These are phyloP conservation scores for Chlorencoelia australis DNA, from an alignment of 2,329 filamentous ascomycete species.

Conservation along the genomic window DNA sequence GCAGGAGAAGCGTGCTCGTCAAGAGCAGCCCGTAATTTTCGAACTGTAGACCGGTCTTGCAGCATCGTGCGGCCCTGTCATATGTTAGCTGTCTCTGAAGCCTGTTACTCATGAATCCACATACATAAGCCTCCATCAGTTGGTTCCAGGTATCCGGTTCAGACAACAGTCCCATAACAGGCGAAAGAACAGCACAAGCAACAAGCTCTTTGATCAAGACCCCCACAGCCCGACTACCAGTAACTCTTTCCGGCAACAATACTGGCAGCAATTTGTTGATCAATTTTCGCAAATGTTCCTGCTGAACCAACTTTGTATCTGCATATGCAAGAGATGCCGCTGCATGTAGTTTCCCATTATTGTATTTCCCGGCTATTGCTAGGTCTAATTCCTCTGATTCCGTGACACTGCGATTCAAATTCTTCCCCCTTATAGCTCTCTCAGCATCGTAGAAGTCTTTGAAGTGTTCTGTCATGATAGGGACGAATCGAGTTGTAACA, in stretches of 20 bases:
- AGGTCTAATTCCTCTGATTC: slow-evolving; percentile 94
- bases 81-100: slow-evolving; percentile 8
- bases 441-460: slow-evolving; percentile 89
- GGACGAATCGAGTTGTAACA: slow-evolving; percentile 71
- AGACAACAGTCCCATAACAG: slow-evolving; percentile 67
- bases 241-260: slow-evolving; percentile 62
- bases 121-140: slow-evolving; percentile 73
- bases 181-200: slow-evolving; percentile 81
- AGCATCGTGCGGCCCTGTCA: slow-evolving; percentile 65
- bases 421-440: slow-evolving; percentile 72
- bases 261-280: slow-evolving; percentile 61
- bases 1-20: slow-evolving; percentile 88
- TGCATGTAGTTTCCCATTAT: slow-evolving; percentile 76
- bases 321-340: slow-evolving; percentile 76
- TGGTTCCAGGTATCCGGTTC: slow-evolving; percentile 98
- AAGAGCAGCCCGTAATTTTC: slow-evolving; percentile 79
- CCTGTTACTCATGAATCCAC: slow-evolving; percentile 8
- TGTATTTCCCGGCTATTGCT: slow-evolving; percentile 91
- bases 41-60: slow-evolving; percentile 90
- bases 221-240: slow-evolving; percentile 70
- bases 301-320: slow-evolving; percentile 75
- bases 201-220: slow-evolving; percentile 81
- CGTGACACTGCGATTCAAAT: slow-evolving; percentile 80
- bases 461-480: slow-evolving; percentile 80
- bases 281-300: slow-evolving; percentile 77